Conservation (phyloP, 352 stramenopile species). For the Phytophthora chlamydospora region DNA sequence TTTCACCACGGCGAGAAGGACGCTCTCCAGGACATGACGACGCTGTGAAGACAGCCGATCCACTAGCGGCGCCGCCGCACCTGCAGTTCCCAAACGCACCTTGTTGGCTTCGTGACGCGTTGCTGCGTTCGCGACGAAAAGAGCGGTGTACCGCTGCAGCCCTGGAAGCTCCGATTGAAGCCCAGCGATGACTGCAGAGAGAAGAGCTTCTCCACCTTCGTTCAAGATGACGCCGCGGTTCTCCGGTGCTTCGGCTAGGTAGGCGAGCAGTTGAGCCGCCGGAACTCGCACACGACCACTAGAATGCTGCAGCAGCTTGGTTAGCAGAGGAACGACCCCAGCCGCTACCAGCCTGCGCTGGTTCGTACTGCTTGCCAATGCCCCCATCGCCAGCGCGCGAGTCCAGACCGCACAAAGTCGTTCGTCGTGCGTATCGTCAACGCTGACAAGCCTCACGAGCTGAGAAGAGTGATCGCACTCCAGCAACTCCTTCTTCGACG, state of each 20-base stretch:
- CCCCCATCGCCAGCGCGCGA: constrained; percentile 49
- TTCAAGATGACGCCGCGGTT: constrained; percentile 55
- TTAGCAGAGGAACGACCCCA: constrained; percentile 45
- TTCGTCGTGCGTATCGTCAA: constrained; percentile 24
- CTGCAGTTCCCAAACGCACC: constrained; percentile 55
- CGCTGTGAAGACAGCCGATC: constrained; percentile 76
- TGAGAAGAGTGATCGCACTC: constrained; percentile 53
- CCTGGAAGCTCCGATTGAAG: constrained; percentile 63
- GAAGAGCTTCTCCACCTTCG: constrained; percentile 44
- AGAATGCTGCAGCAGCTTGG: constrained; percentile 37
- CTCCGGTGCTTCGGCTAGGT: constrained; percentile 48
- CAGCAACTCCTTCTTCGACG: constrained; percentile 64
- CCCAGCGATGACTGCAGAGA: constrained; percentile 41
- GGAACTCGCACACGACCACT: constrained; percentile 35
- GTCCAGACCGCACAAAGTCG: constrained; percentile 54
- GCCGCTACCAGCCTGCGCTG: constrained; percentile 48
- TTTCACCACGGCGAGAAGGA: constrained; percentile 68
- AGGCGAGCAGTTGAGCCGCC: constrained; percentile 51
- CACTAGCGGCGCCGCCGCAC: constrained; percentile 47
- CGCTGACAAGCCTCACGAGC: constrained; percentile 41
- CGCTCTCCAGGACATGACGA: constrained; percentile 70
- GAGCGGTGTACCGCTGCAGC: constrained; percentile 59
- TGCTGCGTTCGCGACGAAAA: constrained; percentile 61
- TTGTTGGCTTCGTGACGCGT: constrained; percentile 75
- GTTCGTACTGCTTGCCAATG: constrained; percentile 50